Percentiles rank a stretch among this genome's conserved stretches.
Evolutionary conservation across 73 alveolate species (phyloP).

Genomic region (Paramecium bursaria): DNA sequence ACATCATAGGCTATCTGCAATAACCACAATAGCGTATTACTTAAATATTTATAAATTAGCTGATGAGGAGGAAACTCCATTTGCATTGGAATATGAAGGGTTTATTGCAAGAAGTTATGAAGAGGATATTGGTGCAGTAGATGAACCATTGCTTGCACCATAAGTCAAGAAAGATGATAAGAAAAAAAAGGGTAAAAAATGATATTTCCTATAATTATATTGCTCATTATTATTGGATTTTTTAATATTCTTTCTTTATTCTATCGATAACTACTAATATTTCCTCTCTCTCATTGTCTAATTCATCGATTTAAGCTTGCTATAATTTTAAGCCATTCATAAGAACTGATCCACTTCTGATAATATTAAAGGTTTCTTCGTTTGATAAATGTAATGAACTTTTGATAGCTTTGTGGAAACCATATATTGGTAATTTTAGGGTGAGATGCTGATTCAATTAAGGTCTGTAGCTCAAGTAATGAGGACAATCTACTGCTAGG

Average conservation of each 20-base stretch:
- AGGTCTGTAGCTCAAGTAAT: not conserved
- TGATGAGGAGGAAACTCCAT: constrained; percentile 66
- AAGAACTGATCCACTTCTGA: no score
- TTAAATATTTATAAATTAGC: not conserved
- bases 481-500: constrained; percentile 1
- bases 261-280: no score
- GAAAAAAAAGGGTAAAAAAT: constrained; percentile 68
- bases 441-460: not conserved
- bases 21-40: constrained; percentile 42
- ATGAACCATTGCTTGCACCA: constrained; percentile 60
- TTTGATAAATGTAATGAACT: no score
- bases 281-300: no score
- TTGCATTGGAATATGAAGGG: constrained; percentile 64
- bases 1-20: constrained; percentile 53
- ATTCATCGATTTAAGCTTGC: no score
- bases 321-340: no score
- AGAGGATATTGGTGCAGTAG: constrained; percentile 71
- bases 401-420: not conserved
- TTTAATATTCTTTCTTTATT: no score
- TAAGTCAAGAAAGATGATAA: constrained; percentile 62
- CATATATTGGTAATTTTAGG: not conserved
- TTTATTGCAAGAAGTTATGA: constrained; percentile 62
- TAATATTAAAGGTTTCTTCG: no score
- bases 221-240: no score
- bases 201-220: no score